Percentiles rank a stretch among this genome's conserved stretches.
These are phyloP conservation scores for Mucor mucedo DNA, from an alignment of 371 early-diverging fungal species.

Conservation along the genomic window DNA sequence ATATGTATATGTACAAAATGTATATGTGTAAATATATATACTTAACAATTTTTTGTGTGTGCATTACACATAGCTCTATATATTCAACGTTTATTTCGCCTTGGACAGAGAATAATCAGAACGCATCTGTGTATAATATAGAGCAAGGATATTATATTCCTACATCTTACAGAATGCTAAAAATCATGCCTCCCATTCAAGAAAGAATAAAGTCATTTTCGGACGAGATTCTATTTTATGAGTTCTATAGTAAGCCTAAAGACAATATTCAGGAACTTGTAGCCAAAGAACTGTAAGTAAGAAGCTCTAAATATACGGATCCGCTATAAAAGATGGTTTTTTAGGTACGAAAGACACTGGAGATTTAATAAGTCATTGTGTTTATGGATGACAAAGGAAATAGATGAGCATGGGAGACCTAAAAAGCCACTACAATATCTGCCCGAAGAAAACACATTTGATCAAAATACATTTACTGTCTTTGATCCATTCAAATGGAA, in stretches of 20 bases:
- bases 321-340: neutral
- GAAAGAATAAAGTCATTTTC: slow-evolving; percentile 66
- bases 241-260: slow-evolving; percentile 91
- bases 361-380: slow-evolving; percentile 85
- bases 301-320: neutral
- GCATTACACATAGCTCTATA: slow-evolving; percentile 48
- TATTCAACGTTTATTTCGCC: slow-evolving; percentile 84
- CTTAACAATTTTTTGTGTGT: neutral
- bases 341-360: slow-evolving; percentile 79
- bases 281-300: slow-evolving; percentile 78
- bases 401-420: slow-evolving; percentile 30
- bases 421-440: slow-evolving; percentile 29
- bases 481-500: slow-evolving; percentile 85
- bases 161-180: slow-evolving; percentile 62
- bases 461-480: slow-evolving; percentile 78
- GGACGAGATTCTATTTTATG: slow-evolving; percentile 93
- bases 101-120: slow-evolving; percentile 67
- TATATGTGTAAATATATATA: too few species aligned
- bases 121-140: slow-evolving; percentile 44
- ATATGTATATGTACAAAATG: too few species aligned
- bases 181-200: slow-evolving; percentile 68
- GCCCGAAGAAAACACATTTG: slow-evolving; percentile 43
- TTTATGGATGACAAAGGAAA: slow-evolving; percentile 80
- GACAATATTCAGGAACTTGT: slow-evolving; percentile 88
- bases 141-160: slow-evolving; percentile 80